Base-by-base conservation (phyloP, 805 yeast genomes). In the Komagataella kurtzmanii region DNA sequence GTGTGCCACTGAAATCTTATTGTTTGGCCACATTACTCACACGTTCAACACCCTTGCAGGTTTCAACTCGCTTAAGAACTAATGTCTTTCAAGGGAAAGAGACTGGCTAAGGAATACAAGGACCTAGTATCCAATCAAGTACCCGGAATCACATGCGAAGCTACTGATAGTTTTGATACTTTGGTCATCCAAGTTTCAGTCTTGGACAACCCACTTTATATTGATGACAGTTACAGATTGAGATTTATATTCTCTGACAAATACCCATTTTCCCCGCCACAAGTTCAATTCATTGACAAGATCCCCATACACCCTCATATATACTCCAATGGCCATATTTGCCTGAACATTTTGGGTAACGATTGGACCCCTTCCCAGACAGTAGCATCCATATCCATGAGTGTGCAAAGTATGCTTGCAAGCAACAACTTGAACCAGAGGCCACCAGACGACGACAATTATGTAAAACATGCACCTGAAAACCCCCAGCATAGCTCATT, bases 301-400 rank as follows among this genome's bases (percentile, higher is more conserved):
- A 74, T 84, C 3, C 91, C 91, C 1, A 57, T 82, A 2, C 89
- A 84, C 59, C 91, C 91, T 0, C 91, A 84, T 59, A 71, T 84
- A 2, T 84, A 84, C 59, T 74, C 83, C 36, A 85, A 85, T 58
- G 91, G 90, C 1, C 90, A 85, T 58, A 84, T 84, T n/a, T 84
- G 91, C 60, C 66, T 84, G 18, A 79, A 84, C 58, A 65, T 85
- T 1, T 64, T 84, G 44, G 88, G 85, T 2, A 73, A 72, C 17
- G 83, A 75, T 46, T 82, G 88, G 88, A 71, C 85, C 0, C 86
- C 88, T 0, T 81, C 80, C 0, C 79, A 80, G 54, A 69, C 76
- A 0, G 62, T 80, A 1, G 72, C 72, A 45, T 66, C 76, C 1
- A 63, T 78, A 0, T 61, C 75, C 8, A 52, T 85, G 21, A 81